Evolutionary conservation across 176 grass and related monocot species (phyloP).

Genomic region (Zea luxurians): DNA sequence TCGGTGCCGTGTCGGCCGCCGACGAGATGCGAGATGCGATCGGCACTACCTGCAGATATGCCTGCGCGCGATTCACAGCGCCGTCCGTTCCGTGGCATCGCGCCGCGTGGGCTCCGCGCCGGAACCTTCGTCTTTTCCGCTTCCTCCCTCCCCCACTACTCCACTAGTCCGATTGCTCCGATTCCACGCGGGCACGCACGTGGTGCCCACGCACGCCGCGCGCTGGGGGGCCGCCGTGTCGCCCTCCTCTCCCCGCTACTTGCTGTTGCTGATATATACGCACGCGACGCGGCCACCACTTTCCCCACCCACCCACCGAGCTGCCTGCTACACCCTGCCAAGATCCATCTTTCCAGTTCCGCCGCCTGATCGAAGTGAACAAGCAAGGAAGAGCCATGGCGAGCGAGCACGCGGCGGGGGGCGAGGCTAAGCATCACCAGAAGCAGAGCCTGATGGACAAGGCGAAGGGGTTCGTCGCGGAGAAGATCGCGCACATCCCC

Average conservation of each 20-base stretch:
- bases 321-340: too few relatives aligned
- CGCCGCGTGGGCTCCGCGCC: background rate
- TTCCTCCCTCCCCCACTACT: background rate
- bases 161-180: background rate
- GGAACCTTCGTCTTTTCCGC: background rate
- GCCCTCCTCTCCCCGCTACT: background rate
- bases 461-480: constrained; percentile 86
- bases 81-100: constrained; percentile 2
- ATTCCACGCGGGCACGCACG: constrained; percentile 33
- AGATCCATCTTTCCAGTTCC: background rate
- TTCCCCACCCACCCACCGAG: background rate
- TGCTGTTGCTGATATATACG: background rate
- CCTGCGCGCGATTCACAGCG: constrained; percentile 6
- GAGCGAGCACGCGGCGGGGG: background rate
- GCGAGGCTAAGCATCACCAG: background rate
- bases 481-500: constrained; percentile 80
- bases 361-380: background rate
- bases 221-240: background rate
- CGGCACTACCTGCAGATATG: background rate
- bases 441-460: constrained; percentile 67
- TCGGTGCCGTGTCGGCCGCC: background rate
- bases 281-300: background rate
- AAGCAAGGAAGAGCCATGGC: background rate
- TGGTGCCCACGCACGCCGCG: constrained; percentile 19
- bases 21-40: constrained; percentile 22